These are phyloP conservation scores for Wickerhamomyces subpelliculosus DNA, from an alignment of 805 yeast species.

Conservation along the genomic window DNA sequence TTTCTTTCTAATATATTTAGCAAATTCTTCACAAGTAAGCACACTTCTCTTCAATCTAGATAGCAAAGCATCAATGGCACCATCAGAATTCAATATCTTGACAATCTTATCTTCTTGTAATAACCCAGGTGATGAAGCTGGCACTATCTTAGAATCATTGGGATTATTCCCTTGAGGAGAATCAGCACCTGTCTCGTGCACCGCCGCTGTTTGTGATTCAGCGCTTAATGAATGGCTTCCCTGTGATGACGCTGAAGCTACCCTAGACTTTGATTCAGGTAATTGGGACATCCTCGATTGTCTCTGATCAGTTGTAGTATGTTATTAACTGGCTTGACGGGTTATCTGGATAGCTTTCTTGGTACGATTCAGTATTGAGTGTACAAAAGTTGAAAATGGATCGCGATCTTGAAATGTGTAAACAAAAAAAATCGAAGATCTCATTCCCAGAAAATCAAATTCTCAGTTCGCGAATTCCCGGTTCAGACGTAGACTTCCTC, in stretches of 20 bases:
- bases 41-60: slow-evolving; percentile 73
- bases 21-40: slow-evolving; percentile 77
- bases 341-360: no score
- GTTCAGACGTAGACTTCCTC: no score
- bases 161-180: not conserved
- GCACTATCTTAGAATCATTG: slow-evolving; percentile 10
- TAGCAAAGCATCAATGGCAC: slow-evolving; percentile 68
- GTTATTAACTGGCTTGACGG: no score
- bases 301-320: no score
- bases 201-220: no score
- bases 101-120: slow-evolving; percentile 44
- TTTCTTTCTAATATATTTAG: slow-evolving; percentile 70
- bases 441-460: no score
- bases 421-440: no score
- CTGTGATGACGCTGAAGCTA: not conserved
- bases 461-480: no score
- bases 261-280: not conserved
- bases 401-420: no score
- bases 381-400: no score
- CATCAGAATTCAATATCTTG: slow-evolving; percentile 56
- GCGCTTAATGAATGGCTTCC: not conserved
- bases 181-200: no score
- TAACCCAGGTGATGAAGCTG: slow-evolving; percentile 27
- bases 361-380: no score
- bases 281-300: not conserved